A percentile compares a stretch with the other conserved stretches of the same genome.
These are phyloP conservation scores for Malus hybrid DNA, from an alignment of 331 rosid genomes.

Conservation along the genomic window DNA sequence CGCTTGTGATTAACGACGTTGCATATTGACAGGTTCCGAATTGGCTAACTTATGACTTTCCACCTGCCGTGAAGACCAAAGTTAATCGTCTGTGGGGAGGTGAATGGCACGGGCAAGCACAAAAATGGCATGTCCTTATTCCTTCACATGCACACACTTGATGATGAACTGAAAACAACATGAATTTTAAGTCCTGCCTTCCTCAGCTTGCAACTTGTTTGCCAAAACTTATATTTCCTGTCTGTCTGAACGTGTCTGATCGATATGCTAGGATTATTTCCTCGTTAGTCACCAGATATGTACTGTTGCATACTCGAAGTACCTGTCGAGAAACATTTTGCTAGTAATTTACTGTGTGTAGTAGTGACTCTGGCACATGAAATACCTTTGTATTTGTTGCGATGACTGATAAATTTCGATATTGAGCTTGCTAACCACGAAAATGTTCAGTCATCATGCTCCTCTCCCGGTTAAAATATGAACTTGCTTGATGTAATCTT, in stretches of 20 bases:
- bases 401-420: background rate
- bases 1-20: background rate
- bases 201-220: background rate
- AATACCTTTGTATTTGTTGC: background rate
- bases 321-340: background rate
- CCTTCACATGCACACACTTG: background rate
- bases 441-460: background rate
- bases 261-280: background rate
- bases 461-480: background rate
- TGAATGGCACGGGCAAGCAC: slow-evolving; percentile 99
- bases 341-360: background rate
- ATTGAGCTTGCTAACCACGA: background rate
- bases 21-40: slow-evolving; percentile 52
- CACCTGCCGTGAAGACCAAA: slow-evolving; percentile 90
- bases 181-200: background rate
- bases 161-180: background rate
- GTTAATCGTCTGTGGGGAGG: slow-evolving; percentile 99
- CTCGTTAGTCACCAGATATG: background rate
- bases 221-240: background rate
- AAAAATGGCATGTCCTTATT: slow-evolving; percentile 60
- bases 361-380: background rate
- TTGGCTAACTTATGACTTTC: slow-evolving; percentile 96
- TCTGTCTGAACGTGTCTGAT: background rate
- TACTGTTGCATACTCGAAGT: too few relatives aligned
- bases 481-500: background rate